Base-by-base conservation (phyloP, 148 eudicot species). In the Rhododendron mucronatum region DNA sequence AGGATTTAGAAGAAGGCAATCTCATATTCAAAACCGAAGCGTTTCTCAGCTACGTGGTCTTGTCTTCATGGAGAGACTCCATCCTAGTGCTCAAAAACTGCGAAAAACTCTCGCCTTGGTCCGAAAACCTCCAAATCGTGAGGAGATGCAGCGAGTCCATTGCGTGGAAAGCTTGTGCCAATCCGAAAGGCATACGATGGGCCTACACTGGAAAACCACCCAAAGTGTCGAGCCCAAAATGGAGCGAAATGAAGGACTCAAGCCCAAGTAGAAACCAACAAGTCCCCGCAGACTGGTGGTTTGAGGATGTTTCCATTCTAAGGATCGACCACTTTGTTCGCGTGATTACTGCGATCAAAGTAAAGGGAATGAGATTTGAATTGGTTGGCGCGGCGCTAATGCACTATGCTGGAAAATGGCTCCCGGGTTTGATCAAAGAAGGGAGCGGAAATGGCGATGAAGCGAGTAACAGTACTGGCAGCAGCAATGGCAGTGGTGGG, bases 1-100 rank as follows among this genome's bases (percentile, higher is more conserved):
- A 95, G 88, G 98, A 97, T 85, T 86, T 97, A 37, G 99, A 97
- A 91, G 98, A 97, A 93, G 99, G 98, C 55, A 97, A 97, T 75
- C 94, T 97, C 18, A 97, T 97, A 69, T 95, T 97, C 95, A 97
- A 97, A 84, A 94, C 99, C 0, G 99, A 97, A 86, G 99, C 99
- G 18, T 97, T 97, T 85, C 90, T 97, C 23, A 95, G 98, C 87
- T 97, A 95, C 50, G 99, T 97, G 3, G 99, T 95, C 13, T 87
- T 97, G 20, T 94, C 98, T 8, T 95, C 98, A 26, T 97, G 99
- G 99, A 87, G 98, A 81, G 99, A 97, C 86, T 97, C 99, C 3
- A 93, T 97, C 30, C 82, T 97, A 13, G 99, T 95, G 21, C 84
- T 97, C 23, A 95, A 97, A 86, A 94, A 92, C 85, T 95, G 99